Percentiles rank a stretch among this genome's conserved stretches.
Evolutionary conservation across 768 basidiomycete species (phyloP).

Genomic region (Rhizopogon vesiculosus): DNA sequence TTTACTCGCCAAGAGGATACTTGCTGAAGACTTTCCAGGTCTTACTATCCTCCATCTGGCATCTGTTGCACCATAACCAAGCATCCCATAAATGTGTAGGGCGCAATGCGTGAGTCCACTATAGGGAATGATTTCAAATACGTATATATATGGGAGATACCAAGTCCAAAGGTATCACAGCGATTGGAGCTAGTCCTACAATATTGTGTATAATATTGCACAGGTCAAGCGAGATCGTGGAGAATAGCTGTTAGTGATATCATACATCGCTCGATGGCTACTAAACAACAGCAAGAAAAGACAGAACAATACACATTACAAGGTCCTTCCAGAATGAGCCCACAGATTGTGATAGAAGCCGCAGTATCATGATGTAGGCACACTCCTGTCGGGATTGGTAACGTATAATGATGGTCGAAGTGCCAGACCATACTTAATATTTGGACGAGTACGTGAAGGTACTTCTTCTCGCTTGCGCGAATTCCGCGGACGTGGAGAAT

Average conservation of each 20-base stretch:
- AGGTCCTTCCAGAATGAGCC: neutral
- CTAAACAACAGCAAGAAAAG: neutral
- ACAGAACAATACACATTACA: neutral
- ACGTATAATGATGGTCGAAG: constrained; percentile 62
- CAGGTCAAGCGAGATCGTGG: neutral
- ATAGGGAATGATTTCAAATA: neutral
- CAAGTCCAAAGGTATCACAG: neutral
- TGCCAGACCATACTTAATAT: constrained; percentile 61
- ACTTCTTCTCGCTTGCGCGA: constrained; percentile 40
- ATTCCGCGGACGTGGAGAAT: constrained; percentile 29
- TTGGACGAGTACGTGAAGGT: constrained; percentile 32
- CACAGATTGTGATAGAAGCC: constrained; percentile 9
- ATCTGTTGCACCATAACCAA: neutral
- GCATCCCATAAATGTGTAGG: neutral
- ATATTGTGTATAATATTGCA: neutral
- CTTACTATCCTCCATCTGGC: neutral
- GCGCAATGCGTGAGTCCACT: neutral
- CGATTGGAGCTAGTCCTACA: neutral
- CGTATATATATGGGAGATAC: neutral
- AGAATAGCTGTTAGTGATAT: neutral
- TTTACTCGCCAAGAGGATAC: neutral
- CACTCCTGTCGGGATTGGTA: constrained; percentile 58
- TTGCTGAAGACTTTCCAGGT: neutral
- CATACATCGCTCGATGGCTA: neutral
- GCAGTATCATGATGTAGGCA: neutral